Percentiles rank a stretch among this genome's conserved stretches.
Conservation (phyloP, 352 stramenopile species). For the Plasmopara muralis region DNA sequence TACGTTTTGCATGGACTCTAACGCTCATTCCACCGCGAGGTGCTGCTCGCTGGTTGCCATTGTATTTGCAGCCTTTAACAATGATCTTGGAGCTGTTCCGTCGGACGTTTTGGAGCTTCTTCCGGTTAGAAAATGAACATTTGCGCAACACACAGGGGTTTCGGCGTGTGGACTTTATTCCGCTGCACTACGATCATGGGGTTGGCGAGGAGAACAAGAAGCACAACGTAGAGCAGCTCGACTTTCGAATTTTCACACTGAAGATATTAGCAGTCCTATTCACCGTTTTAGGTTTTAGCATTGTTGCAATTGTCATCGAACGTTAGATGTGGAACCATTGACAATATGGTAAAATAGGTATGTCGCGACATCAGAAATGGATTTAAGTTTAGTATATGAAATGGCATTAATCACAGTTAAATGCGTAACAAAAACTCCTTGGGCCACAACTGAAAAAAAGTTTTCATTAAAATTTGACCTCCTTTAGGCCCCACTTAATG, state of each 20-base stretch:
- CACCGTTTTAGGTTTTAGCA: constrained; percentile 40
- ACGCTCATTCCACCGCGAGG: constrained; percentile 69
- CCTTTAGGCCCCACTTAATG: constrained; percentile 68
- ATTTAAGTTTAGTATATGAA: not conserved
- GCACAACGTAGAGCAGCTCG: constrained; percentile 34
- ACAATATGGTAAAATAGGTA: too few species aligned
- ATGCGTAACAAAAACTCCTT: too few species aligned
- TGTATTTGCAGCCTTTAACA: constrained; percentile 81
- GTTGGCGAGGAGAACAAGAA: constrained; percentile 48
- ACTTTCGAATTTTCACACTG: constrained; percentile 36
- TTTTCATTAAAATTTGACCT: constrained; percentile 51
- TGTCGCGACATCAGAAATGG: too few species aligned
- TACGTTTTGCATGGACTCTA: constrained; percentile 78
- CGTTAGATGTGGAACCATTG: not conserved
- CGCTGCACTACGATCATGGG: constrained; percentile 73
- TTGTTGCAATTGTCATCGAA: constrained; percentile 46
- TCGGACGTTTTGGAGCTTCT: constrained; percentile 85
- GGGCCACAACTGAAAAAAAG: too few species aligned
- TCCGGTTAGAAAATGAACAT: constrained; percentile 81
- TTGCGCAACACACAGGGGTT: constrained; percentile 83
- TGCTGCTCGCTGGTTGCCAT: constrained; percentile 44
- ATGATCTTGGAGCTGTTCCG: constrained; percentile 83
- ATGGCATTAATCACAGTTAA: not conserved
- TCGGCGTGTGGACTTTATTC: constrained; percentile 76
- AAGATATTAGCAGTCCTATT: constrained; percentile 49